Base-by-base conservation (phyloP, 805 yeast genomes). In the Nakazawaea populi region DNA sequence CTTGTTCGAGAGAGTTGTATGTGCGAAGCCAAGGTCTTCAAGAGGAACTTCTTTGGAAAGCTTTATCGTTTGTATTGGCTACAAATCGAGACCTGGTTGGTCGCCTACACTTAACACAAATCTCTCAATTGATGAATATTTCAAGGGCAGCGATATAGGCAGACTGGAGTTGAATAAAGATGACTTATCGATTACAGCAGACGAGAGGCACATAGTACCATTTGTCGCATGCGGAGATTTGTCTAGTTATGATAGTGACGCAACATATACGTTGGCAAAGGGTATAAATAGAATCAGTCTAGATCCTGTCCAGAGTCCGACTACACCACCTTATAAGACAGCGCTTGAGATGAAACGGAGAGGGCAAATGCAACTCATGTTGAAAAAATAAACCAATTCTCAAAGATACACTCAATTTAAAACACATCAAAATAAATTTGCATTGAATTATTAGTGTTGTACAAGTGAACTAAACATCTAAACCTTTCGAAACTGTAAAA, bases 21-120 rank as follows among this genome's bases (percentile, higher is more conserved):
- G 99, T 68, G 97, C 98, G 4, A 94, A 94, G 63, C 99, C 99
- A 18, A 76, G 98, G 59, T 84, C 97, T 1, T 90, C 97, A 0
- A 77, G 99, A 63, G 97, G 97, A 6, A 87, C 97, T 0, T 90
- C 97, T 0, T 69, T 94, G 44, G 99, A 94, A 65, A 88, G 97
- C 3, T 94, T 94, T 60, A 82, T 94, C 43, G 98, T 94, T 1
- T 94, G 99, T 65, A 69, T 86, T 44, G 95, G 94, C 5, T 94
- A 89, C 66, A 77, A 72, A 48, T 97, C 98, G 24, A 78, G 96
- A 44, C 71, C 75, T 1, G 87, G 89, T 1, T 92, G 97, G 97
- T 72, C 70, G 42, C 97, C 98, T 0, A 72, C 69, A 36, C 62
- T 78, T 44, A 74, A 66, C 51, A 70, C 74, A 48, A 55, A 76